Percentiles rank a stretch among this genome's conserved stretches.
Evolutionary conservation across 495 filamentous ascomycete genomes (phyloP).

Genomic region (Bathelium albidoporum): DNA sequence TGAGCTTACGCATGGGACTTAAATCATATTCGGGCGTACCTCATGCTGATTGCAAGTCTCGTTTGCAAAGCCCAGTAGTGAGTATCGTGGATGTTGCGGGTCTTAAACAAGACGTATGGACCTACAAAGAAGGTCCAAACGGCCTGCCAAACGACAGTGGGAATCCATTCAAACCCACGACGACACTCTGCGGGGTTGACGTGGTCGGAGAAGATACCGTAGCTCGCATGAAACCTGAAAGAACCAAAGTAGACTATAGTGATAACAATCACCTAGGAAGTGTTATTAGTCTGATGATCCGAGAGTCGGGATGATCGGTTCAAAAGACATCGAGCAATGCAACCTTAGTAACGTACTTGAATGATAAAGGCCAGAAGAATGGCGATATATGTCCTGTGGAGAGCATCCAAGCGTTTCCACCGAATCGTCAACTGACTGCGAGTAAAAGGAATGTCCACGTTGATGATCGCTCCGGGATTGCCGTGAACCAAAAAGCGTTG

Average conservation of each 20-base stretch:
- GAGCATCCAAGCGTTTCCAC: conserved; percentile 1
- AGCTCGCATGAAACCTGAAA: conserved; percentile 49
- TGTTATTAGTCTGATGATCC: conserved; percentile 7
- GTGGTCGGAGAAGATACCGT: conserved; percentile 44
- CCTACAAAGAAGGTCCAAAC: conserved; percentile 27
- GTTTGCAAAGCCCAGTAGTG: conserved; percentile 31
- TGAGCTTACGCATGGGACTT: not conserved
- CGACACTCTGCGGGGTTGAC: conserved; percentile 20
- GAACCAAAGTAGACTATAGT: conserved; percentile 55
- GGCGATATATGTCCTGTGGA: conserved; percentile 9
- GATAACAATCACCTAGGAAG: conserved; percentile 44
- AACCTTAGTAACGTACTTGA: conserved; percentile 12
- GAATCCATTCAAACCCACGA: conserved; percentile 29
- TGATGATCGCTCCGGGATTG: conserved; percentile 6
- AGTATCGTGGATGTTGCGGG: conserved; percentile 26
- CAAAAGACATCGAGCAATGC: not conserved
- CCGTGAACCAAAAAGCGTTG: conserved; percentile 1
- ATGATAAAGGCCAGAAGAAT: conserved; percentile 15
- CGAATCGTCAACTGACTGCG: not conserved
- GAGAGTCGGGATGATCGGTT: not conserved
- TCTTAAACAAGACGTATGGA: conserved; percentile 28
- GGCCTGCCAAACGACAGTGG: conserved; percentile 26
- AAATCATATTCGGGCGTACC: conserved; percentile 14
- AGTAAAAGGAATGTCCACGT: conserved; percentile 19
- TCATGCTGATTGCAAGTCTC: conserved; percentile 23